phyloP scores from a whole-genome alignment of 345 rosid genomes.

The Cardamine chenopodiifolia region DNA sequence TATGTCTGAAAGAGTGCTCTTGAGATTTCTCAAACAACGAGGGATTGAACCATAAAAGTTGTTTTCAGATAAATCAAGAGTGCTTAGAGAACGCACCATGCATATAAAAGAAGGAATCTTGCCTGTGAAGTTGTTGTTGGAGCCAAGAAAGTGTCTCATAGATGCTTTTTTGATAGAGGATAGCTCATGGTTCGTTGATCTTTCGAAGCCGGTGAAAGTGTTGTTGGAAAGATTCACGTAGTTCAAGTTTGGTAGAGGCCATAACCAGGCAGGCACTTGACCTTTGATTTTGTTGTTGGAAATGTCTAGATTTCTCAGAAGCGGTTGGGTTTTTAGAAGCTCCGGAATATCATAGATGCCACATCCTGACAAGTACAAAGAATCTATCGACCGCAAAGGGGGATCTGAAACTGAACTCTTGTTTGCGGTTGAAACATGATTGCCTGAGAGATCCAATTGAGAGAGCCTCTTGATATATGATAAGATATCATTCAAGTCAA shows the following conservation, averaged over 20 bases:
- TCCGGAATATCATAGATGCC: background rate
- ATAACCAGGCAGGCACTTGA: background rate
- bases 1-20: background rate
- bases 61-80: background rate
- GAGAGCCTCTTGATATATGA: background rate
- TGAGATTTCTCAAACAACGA: background rate
- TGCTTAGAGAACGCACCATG: accelerated
- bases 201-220: background rate
- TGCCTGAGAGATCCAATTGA: slow-evolving; percentile 11
- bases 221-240: slow-evolving; percentile 6
- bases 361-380: slow-evolving; percentile 2
- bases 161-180: background rate
- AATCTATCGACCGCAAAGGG: background rate
- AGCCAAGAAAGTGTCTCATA: background rate
- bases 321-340: too few relatives aligned
- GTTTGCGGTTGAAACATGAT: background rate
- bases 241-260: background rate
- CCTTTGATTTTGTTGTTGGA: slow-evolving; percentile 6
- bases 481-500: background rate
- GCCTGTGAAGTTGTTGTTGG: background rate
- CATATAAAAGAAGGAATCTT: background rate
- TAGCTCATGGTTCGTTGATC: background rate
- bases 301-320: background rate
- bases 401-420: background rate
- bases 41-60: background rate